Conservation (phyloP, 768 basidiomycete genomes). For the Lactifluus rugatus region DNA sequence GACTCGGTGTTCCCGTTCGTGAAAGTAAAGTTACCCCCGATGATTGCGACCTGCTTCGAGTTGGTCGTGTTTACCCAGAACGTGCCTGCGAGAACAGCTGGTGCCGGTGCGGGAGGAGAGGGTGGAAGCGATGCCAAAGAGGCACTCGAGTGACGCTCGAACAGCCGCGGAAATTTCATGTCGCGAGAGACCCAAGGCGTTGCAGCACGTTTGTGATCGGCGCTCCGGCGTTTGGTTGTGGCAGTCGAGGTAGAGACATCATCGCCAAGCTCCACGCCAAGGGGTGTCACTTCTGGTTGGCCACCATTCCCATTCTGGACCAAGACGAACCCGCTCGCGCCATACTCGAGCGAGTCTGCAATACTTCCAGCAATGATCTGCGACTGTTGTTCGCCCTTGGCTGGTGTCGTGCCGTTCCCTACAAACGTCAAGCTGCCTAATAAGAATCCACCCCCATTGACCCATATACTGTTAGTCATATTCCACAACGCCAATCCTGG, state of each 20-base stretch:
- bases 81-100: constrained; percentile 73
- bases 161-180: constrained; percentile 34
- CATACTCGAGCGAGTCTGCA: constrained; percentile 45
- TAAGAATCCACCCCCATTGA: constrained; percentile 64
- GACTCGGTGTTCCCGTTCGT: constrained; percentile 29
- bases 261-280: constrained; percentile 46
- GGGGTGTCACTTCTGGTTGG: constrained; percentile 47
- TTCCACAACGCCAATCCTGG: constrained; percentile 76
- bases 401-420: constrained; percentile 49
- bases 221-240: constrained; percentile 31
- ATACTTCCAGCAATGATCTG: constrained; percentile 69
- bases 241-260: constrained; percentile 28
- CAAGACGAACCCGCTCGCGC: constrained; percentile 72
- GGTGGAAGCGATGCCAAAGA: constrained; percentile 46
- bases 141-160: constrained; percentile 42
- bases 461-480: constrained; percentile 50
- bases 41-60: constrained; percentile 54
- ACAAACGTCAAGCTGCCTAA: constrained; percentile 62
- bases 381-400: constrained; percentile 28
- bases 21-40: constrained; percentile 88
- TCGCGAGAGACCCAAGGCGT: constrained; percentile 41
- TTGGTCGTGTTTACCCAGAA: constrained; percentile 84
- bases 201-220: constrained; percentile 29
- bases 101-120: constrained; percentile 48
- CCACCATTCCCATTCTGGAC: constrained; percentile 53